Percentiles rank a stretch among this genome's conserved stretches.
Evolutionary conservation across 495 filamentous ascomycete genomes (phyloP).

Genomic region (Penicillium samsonianum): DNA sequence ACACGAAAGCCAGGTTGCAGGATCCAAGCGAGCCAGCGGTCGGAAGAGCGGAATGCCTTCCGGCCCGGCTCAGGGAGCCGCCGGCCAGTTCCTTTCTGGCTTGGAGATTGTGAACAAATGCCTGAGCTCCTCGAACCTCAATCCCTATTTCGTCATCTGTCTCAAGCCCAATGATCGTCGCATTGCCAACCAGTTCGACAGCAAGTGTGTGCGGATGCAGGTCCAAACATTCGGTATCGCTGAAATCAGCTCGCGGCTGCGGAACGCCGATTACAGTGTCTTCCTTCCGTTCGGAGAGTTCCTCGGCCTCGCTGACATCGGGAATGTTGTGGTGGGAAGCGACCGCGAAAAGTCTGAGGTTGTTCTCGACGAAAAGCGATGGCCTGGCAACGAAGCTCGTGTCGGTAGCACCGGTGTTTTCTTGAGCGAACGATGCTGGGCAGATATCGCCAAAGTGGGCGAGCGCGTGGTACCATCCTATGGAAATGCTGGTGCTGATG

Average conservation of each 20-base stretch:
- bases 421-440: conserved; percentile 92
- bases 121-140: conserved; percentile 75
- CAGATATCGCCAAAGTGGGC: conserved; percentile 76
- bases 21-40: conserved; percentile 34
- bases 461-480: conserved; percentile 63
- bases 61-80: conserved; percentile 76
- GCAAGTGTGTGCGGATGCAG: conserved; percentile 93
- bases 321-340: conserved; percentile 82
- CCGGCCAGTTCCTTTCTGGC: conserved; percentile 86
- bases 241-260: conserved; percentile 89
- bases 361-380: conserved; percentile 83
- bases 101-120: conserved; percentile 87
- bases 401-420: conserved; percentile 93
- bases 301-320: conserved; percentile 80
- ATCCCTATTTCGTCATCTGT: conserved; percentile 95
- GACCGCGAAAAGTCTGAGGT: conserved; percentile 90
- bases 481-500: conserved; percentile 50
- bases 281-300: conserved; percentile 97
- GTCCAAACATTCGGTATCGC: conserved; percentile 95
- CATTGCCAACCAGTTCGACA: conserved; percentile 98
- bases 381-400: conserved; percentile 88
- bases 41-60: conserved; percentile 44
- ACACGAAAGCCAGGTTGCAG: conserved; percentile 49
- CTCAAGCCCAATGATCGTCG: conserved; percentile 95
- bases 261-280: conserved; percentile 91